Evolutionary conservation across 331 rosid genomes (phyloP), one percentile per base, ranked within the genome.

Genomic region (Erythrophleum ivorense): DNA sequence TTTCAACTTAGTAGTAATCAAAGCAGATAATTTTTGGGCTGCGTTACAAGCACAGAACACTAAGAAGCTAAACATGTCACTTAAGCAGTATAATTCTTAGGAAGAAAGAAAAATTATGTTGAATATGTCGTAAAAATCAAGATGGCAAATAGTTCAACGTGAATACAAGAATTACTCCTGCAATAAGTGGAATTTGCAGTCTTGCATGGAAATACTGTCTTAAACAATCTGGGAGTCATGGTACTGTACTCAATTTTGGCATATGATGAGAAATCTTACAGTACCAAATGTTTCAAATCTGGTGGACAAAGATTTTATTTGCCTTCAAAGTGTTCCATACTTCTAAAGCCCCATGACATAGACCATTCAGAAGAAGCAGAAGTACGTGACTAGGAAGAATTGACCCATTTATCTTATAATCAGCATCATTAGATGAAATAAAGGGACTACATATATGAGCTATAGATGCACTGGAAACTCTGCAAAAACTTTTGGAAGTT

Each of bases 301-400:
- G 96, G 96, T 10, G 91, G 75, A 75, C 79, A 78, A 4, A 88
- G 66, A 78, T 55, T 76, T 36, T 65, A 71, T 52, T 84, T 86
- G 77, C 78, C 78, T 13, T 74, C 74, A 0, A 82, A 55, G 63
- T 62, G 34, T 69, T 84, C 86, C 80, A 9, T 80, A 74, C 71
- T 83, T 65, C 91, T 83, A 83, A 77, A 71, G 84, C 81, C 84
- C 94, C 92, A 93, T 7, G 80, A 82, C 93, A 93, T 84, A 84
- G 71, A 84, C 98, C 98, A 95, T 87, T 72, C 66, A 87, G 86
- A 71, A 95, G 88, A 80, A 95, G 91, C 84, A 89, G 48, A 40
- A 83, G 76, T 73, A 93, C 93, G 21, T 95, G 87, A 6, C 31
- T 46, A 0, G 99, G 90, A 81, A 73, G 75, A 84, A 95, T 82